Base-by-base conservation (phyloP, 169 alveolate genomes). In the Plasmodium chabaudi region DNA sequence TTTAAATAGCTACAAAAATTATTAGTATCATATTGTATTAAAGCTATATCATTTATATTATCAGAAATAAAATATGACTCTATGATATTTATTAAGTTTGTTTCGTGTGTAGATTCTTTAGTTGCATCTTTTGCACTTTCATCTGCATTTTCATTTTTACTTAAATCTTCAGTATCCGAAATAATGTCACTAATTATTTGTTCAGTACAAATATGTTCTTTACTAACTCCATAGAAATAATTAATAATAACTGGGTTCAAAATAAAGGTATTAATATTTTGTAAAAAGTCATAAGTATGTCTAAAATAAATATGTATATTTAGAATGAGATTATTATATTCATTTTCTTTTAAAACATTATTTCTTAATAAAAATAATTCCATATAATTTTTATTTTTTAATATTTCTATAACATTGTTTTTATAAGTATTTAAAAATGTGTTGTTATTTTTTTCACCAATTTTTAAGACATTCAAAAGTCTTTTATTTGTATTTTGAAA, bases 281-380 rank as follows among this genome's bases (percentile, higher is more conserved):
- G 49, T 56, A 75, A 67, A 46, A 75, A 42, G n/a, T 10, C 42
- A 63, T 27, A 61, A 34, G 88, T 46, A 56, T 75, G 55, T 47
- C 65, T 75, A 44, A 61, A 75, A 51, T 75, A 75, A 27, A 42
- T 47, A 64, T 75, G 88, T 15, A 67, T 75, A 49, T 75, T 75
- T 67, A 75, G 17, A 47, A 75, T 75, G 65, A 75, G 88, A 10
- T 63, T 19, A 49, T 64, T 75, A 63, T 75, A 75, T 61, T 75
- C 88, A 34, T 61, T 53, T 47, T 73, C 39, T 10, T 63, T 61
- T 75, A 75, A 47, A 44, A 75, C 46, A 46, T 63, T 61, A 6
- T 63, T 44, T 56, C 74, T 61, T 10, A 75, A 12, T 9, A 27
- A 49, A 25, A 47, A 75, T 27, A 75, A 55, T 56, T 75, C 88